These are phyloP conservation scores for Ogataea trehalophila DNA, from an alignment of 805 yeast genomes.

Conservation along the genomic window DNA sequence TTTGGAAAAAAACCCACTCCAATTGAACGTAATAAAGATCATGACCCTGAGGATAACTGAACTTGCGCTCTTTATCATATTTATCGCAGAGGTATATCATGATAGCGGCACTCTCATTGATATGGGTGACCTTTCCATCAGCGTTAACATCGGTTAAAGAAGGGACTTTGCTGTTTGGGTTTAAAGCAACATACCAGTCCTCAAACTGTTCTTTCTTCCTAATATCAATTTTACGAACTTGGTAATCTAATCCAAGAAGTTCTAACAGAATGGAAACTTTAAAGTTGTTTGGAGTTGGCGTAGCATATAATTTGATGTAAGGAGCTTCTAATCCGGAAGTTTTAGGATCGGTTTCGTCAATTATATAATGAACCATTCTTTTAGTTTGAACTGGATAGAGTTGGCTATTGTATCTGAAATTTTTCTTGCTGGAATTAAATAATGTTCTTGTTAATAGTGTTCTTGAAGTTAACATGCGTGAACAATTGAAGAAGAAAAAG, in stretches of 20 bases:
- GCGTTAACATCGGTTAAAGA: conserved; percentile 37
- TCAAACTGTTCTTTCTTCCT: conserved; percentile 43
- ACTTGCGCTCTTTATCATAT: conserved; percentile 51
- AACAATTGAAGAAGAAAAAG: too few relatives aligned
- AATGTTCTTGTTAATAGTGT: not conserved
- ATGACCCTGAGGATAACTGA: conserved; percentile 35
- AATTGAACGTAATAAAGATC: conserved; percentile 45
- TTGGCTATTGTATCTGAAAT: too few relatives aligned
- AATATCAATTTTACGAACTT: conserved; percentile 39
- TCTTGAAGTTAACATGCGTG: too few relatives aligned
- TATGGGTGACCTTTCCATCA: conserved; percentile 38
- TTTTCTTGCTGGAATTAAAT: not conserved
- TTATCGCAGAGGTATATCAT: conserved; percentile 54
- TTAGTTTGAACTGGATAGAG: too few relatives aligned
- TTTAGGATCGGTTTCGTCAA: conserved; percentile 33
- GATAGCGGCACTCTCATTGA: conserved; percentile 62
- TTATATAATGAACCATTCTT: conserved; percentile 28
- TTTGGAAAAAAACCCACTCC: conserved; percentile 53
- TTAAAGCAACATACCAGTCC: conserved; percentile 50
- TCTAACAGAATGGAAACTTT: conserved; percentile 39
- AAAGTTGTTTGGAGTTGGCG: conserved; percentile 42
- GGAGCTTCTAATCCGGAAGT: conserved; percentile 33
- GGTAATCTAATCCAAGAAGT: conserved; percentile 38
- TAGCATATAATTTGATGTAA: conserved; percentile 38
- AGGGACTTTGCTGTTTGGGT: conserved; percentile 65